Conservation (phyloP, 2,329 filamentous ascomycete species). For the Colletotrichum viniferum region DNA sequence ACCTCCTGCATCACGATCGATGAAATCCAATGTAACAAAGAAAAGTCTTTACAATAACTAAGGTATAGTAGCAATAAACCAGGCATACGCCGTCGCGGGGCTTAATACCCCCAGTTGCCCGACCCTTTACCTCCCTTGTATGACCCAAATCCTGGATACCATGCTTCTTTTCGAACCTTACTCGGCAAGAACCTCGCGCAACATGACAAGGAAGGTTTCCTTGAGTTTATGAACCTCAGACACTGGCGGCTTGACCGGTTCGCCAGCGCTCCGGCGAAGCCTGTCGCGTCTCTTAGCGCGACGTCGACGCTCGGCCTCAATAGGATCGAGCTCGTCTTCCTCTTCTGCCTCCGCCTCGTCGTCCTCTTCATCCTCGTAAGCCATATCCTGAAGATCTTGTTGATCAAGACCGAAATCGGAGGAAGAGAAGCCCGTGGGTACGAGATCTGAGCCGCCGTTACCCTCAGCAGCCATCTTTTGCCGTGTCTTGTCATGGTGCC, state of each 20-base stretch:
- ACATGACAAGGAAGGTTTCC: constrained; percentile 81
- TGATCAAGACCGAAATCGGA: constrained; percentile 90
- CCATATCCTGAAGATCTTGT: constrained; percentile 85
- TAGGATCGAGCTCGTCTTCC: constrained; percentile 84
- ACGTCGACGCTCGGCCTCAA: constrained; percentile 82
- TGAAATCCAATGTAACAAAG: neutral
- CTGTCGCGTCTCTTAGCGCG: constrained; percentile 80
- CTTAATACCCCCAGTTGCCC: constrained; percentile 12
- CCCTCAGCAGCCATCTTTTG: constrained; percentile 98
- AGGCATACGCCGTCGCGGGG: constrained; percentile 6
- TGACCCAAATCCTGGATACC: constrained; percentile 4
- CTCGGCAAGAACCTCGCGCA: constrained; percentile 80
- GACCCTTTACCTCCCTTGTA: constrained; percentile 4
- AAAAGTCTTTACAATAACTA: neutral
- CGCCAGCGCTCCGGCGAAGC: constrained; percentile 79
- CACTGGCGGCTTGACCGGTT: constrained; percentile 82
- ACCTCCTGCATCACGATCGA: neutral
- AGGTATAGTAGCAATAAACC: constrained; percentile 7
- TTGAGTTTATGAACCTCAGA: constrained; percentile 79
- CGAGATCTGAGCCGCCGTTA: constrained; percentile 48
- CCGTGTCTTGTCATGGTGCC: constrained; percentile 96
- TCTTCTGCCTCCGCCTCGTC: constrained; percentile 71
- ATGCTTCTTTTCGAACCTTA: constrained; percentile 39
- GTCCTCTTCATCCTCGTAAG: constrained; percentile 73
- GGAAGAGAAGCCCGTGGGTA: constrained; percentile 71